Base-by-base conservation (phyloP, 441 rosid species). In the Gossypium gossypioides region DNA sequence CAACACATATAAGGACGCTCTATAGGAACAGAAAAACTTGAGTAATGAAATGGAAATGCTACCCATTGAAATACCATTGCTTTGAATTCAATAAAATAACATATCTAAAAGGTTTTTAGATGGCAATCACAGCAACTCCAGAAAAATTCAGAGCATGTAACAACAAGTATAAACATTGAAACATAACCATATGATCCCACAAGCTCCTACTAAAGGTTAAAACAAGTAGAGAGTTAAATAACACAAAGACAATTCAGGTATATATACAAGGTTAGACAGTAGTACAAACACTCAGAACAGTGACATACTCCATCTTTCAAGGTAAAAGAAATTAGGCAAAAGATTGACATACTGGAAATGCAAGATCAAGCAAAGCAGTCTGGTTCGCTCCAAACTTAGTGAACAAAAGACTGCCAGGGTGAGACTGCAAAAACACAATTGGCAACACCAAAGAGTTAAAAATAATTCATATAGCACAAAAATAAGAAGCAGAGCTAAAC, bases 331-430 rank as follows among this genome's bases (percentile, higher is more conserved):
- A 74, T 50, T 66, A 24, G 70, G 22, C 19, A 66, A 66, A 66
- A 24, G 16, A 40, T 74, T 48, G 73, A 66, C 86, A 71, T 90
- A 96, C 99, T 83, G 97, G 97, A 77, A 96, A 91, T 29, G 98
- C 95, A 63, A 96, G 86, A 78, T 96, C 99, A 68, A 96, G 85
- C 61, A 96, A 78, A 51, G 99, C 94, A n/a, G 99, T 91, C 76
- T 91, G 97, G 79, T 87, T 96, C 87, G 97, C 82, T 42, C 97
- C 97, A 82, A 96, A 88, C 84, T 96, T 96, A 2, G 99, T 96
- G 76, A 96, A 93, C 71, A 96, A 72, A 86, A 96, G 93, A 24
- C 98, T 92, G 52, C 99, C 97, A 51, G 97, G 91, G 78, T 93
- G 98, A 32, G 97, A 86, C 99, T 96, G 88, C 75, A 85, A 59